These are phyloP conservation scores for Diplosphaera chodatii DNA, from an alignment of 139 green algal genomes.

Conservation along the genomic window DNA sequence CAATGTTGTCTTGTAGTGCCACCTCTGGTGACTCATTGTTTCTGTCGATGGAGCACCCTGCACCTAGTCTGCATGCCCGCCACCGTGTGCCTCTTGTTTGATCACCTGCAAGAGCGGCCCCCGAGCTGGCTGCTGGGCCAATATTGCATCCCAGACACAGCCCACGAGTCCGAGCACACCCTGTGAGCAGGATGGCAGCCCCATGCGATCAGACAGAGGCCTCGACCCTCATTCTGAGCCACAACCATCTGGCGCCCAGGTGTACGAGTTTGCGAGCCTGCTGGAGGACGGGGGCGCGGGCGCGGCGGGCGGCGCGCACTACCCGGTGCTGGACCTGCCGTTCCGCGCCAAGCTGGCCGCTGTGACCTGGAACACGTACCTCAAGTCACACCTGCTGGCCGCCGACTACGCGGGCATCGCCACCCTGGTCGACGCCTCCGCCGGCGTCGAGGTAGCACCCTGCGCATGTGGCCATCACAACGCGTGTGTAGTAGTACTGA, in stretches of 20 bases:
- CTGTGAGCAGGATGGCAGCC: no score
- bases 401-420: conserved; percentile 55
- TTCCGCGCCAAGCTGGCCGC: conserved; percentile 57
- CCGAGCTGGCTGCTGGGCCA: neutral
- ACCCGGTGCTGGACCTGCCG: conserved; percentile 42
- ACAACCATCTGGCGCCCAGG: conserved; percentile 9
- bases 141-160: neutral
- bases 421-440: conserved; percentile 19
- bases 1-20: no score
- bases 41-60: no score
- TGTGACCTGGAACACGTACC: conserved; percentile 73
- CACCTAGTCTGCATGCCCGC: no score
- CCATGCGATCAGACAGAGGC: no score
- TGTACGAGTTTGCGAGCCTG: conserved; percentile 47
- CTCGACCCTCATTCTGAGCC: no score
- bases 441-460: neutral
- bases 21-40: no score
- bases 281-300: conserved; percentile 18
- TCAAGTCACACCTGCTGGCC: conserved; percentile 57
- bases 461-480: no score
- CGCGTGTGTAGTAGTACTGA: no score
- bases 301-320: conserved; percentile 39
- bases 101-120: no score
- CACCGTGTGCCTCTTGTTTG: no score
- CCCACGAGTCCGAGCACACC: no score